Evolutionary conservation across 176 grass and related monocot species (phyloP).

Genomic region (Coix lacrymajobi): DNA sequence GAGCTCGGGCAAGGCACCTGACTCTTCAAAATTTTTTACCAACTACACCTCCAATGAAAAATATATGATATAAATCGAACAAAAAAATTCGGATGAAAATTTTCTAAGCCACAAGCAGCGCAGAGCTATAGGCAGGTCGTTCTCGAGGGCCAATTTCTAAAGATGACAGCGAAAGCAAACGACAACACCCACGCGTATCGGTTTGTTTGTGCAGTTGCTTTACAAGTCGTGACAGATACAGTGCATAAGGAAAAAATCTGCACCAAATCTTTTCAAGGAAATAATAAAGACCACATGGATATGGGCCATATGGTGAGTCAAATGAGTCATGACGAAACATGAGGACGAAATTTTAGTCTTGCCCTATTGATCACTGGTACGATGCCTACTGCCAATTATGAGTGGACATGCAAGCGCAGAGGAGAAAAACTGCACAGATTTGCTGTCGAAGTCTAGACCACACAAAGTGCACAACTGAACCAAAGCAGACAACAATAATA

Average conservation of each 20-base stretch:
- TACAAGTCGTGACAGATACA: not conserved
- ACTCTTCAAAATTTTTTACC: not conserved
- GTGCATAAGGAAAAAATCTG: not conserved
- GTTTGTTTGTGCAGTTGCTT: not conserved
- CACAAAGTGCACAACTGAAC: not conserved
- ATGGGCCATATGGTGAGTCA: not conserved
- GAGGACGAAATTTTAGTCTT: not conserved
- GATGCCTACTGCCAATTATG: not conserved
- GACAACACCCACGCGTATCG: not conserved
- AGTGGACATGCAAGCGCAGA: not conserved
- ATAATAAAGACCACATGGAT: not conserved
- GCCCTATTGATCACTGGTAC: too few species aligned
- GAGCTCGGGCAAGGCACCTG: constrained; percentile 65
- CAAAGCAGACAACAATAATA: not conserved
- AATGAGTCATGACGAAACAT: not conserved
- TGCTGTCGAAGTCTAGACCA: not conserved
- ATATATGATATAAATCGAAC: not conserved
- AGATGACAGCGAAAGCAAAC: not conserved
- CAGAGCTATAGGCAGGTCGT: not conserved
- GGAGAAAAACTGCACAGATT: not conserved
- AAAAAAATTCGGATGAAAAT: not conserved
- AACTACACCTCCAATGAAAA: not conserved
- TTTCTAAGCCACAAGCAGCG: not conserved
- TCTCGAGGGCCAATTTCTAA: not conserved
- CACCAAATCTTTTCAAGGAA: not conserved